Evolutionary conservation across 768 basidiomycete species (phyloP).

Genomic region (Agaricus blazei): DNA sequence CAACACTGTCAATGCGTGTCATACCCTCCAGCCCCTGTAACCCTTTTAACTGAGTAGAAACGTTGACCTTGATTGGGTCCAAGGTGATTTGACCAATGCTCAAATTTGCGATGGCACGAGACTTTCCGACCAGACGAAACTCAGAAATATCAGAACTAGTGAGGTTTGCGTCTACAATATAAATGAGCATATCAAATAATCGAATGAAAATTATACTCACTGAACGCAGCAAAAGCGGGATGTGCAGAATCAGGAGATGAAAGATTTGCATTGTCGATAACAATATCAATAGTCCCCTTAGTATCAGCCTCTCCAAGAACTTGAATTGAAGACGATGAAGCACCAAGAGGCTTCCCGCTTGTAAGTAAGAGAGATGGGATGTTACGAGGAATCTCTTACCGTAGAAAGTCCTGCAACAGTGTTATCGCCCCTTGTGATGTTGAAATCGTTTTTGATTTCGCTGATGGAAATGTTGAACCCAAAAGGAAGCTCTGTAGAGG

Average conservation of each 20-base stretch:
- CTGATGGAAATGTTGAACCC: conserved; percentile 58
- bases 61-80: conserved; percentile 68
- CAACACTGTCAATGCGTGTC: conserved; percentile 52
- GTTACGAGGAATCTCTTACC: conserved; percentile 26
- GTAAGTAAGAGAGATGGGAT: neutral
- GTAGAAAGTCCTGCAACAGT: conserved; percentile 57
- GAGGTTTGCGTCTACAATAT: conserved; percentile 45
- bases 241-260: conserved; percentile 43
- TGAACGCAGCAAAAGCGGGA: conserved; percentile 51
- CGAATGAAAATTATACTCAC: conserved; percentile 28
- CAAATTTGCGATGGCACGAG: conserved; percentile 54
- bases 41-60: conserved; percentile 55
- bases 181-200: neutral
- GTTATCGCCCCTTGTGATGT: conserved; percentile 47
- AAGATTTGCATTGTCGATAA: conserved; percentile 49
- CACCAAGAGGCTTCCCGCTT: conserved; percentile 46
- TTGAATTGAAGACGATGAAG: conserved; percentile 54
- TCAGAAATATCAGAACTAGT: conserved; percentile 41
- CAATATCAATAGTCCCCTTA: conserved; percentile 59
- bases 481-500: conserved; percentile 55
- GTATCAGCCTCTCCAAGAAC: conserved; percentile 52
- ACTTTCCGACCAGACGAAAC: conserved; percentile 57
- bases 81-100: conserved; percentile 65
- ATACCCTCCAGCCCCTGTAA: conserved; percentile 54
- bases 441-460: conserved; percentile 62